Percentiles rank a stretch among this genome's conserved stretches.
These are phyloP conservation scores for Raphanus raphanistrum DNA, from an alignment of 345 rosid genomes.

Conservation along the genomic window DNA sequence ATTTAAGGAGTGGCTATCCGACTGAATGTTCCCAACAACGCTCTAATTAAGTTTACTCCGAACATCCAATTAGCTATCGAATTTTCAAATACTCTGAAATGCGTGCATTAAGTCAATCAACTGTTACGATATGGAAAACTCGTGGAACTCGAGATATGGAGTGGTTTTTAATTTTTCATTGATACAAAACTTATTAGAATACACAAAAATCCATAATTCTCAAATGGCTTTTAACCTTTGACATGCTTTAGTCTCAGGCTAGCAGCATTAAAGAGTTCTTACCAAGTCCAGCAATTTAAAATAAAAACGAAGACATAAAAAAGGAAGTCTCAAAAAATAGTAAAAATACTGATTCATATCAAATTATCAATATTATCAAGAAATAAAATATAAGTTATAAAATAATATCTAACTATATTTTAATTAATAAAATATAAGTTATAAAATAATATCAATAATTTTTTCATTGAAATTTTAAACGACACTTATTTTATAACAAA, in stretches of 20 bases:
- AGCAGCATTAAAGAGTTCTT: background rate
- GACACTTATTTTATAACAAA: too few relatives aligned
- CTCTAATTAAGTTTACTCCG: background rate
- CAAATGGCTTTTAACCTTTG: background rate
- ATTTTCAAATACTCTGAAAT: background rate
- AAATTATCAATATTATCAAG: too few relatives aligned
- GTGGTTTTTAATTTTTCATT: background rate
- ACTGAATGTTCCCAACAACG: background rate
- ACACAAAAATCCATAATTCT: background rate
- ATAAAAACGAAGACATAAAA: background rate
- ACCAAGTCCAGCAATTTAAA: background rate
- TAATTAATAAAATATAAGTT: too few relatives aligned
- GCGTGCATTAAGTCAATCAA: background rate
- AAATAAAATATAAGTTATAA: too few relatives aligned
- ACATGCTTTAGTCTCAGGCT: background rate
- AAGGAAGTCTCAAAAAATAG: background rate
- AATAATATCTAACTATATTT: too few relatives aligned
- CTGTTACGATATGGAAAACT: background rate
- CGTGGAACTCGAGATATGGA: background rate
- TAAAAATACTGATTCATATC: too few relatives aligned
- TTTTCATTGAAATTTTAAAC: too few relatives aligned
- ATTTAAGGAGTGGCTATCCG: background rate
- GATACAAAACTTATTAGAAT: background rate
- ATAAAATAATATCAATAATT: too few relatives aligned
- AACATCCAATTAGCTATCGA: background rate